Base-by-base conservation (phyloP, 176 grass and related monocot species). In the Poa pratensis region DNA sequence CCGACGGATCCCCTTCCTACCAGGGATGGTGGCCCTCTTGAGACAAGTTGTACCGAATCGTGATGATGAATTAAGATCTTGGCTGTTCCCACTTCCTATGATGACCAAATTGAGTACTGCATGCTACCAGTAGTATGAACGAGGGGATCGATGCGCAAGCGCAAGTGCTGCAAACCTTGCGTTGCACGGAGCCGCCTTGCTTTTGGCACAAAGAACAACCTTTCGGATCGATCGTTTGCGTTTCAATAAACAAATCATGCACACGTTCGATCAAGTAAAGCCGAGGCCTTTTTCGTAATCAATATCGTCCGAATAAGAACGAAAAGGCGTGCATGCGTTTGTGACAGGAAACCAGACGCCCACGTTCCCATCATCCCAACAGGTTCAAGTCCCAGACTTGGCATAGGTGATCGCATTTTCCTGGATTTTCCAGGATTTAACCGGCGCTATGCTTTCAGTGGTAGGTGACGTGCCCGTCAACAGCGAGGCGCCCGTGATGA, bases 361-460 rank as follows among this genome's bases (percentile, higher is more conserved):
- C 75, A 80, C 49, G 80, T 79, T 79, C 74, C 69, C 82, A 58
- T 39, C 73, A 66, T 57, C 26, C n/a, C 73, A 79, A 35, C n/a
- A n/a, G n/a, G n/a, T n/a, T n/a, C n/a, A n/a, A n/a, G n/a, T n/a
- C n/a, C n/a, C n/a, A n/a, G n/a, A n/a, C n/a, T n/a, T n/a, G n/a
- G n/a, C n/a, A n/a, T n/a, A n/a, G n/a, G n/a, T n/a, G n/a, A n/a
- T n/a, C n/a, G n/a, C n/a, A n/a, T n/a, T n/a, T n/a, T n/a, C n/a
- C n/a, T n/a, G n/a, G n/a, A n/a, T n/a, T n/a, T n/a, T n/a, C n/a
- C n/a, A n/a, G n/a, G n/a, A n/a, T n/a, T n/a, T n/a, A n/a, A n/a
- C n/a, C n/a, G n/a, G n/a, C n/a, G n/a, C n/a, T n/a, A n/a, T n/a
- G n/a, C n/a, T n/a, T n/a, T n/a, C n/a, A n/a, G n/a, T n/a, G n/a